Conservation (phyloP, 805 yeast species). For the Wickerhamiella siamensis region DNA sequence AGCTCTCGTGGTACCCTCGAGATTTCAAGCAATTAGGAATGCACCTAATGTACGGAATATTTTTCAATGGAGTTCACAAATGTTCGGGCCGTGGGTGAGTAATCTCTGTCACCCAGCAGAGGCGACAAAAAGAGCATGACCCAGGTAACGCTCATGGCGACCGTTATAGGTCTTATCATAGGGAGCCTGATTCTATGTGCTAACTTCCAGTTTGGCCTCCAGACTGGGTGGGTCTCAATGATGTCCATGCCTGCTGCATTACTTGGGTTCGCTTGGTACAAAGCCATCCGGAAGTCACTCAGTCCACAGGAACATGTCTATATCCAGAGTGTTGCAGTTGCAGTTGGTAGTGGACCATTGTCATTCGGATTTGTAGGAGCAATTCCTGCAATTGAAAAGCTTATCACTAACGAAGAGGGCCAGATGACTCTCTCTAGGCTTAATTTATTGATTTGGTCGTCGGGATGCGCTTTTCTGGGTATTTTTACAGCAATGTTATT, state of each 20-base stretch:
- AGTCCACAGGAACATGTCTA: conserved; percentile 91
- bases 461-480: conserved; percentile 84
- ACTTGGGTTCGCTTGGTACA: conserved; percentile 73
- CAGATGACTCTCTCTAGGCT: conserved; percentile 27
- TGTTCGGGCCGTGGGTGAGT: no score
- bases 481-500: conserved; percentile 89
- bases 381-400: conserved; percentile 87
- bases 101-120: no score
- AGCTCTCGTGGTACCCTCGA: no score
- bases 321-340: conserved; percentile 85
- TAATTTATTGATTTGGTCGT: conserved; percentile 66
- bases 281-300: conserved; percentile 30
- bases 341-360: conserved; percentile 94
- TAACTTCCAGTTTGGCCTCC: conserved; percentile 90
- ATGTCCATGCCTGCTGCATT: conserved; percentile 93
- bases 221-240: conserved; percentile 99
- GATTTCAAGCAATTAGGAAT: no score
- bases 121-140: conserved; percentile 6
- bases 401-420: conserved; percentile 57
- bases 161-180: conserved; percentile 62
- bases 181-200: conserved; percentile 79
- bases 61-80: no score
- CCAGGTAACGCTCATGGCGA: conserved; percentile 49
- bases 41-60: no score
- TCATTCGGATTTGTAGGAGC: conserved; percentile 94